Evolutionary conservation across 495 filamentous ascomycete genomes (phyloP), one percentile per base, ranked within the genome.

Genomic region (Penicillium robsamsonii): DNA sequence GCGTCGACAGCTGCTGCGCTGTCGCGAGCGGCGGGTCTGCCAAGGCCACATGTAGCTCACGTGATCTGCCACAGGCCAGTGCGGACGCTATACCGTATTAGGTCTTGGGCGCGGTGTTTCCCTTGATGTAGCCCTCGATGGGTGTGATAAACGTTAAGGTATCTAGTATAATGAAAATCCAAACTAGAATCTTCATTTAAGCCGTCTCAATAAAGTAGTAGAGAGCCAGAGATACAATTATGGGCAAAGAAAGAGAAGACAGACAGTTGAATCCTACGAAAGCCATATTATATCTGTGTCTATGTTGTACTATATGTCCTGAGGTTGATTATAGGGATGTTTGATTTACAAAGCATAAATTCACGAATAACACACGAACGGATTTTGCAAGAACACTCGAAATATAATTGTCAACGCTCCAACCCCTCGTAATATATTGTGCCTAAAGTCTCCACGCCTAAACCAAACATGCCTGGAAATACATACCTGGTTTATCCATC

Each of bases 1-100:
- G 40, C 46, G 46, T 56, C 20, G 43, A 66, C 29, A 57, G 63
- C 65, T 52, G 63, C 65, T 58, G 45, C 50, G 64, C 57, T 59
- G 73, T 70, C 70, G 71, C 69, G 71, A 69, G 65, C 67, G 59
- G 73, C 68, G 71, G 71, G 71, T 74, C 70, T 66, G 73, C 71
- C 73, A 75, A 75, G 73, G 20, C 37, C 45, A 22, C 15, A 41
- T 13, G 4, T 9, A 6, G 12, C 9, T 53, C 51, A 53, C 51
- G 51, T 53, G 51, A 51, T 4, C 4, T 11, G 24, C 9, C 24
- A 41, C 24, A 1, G 46, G 46, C 6, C 46, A 25, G 46, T 37
- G 15, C 33, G 22, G 15, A 10, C 24, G 38, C 50, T 52, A 52
- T 35, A 5, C 51, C n/a, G n/a, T 7, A 33, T 45, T 33, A 1